Base-by-base conservation (phyloP, 768 basidiomycete species). In the Coprinopsis marcescibilis region DNA sequence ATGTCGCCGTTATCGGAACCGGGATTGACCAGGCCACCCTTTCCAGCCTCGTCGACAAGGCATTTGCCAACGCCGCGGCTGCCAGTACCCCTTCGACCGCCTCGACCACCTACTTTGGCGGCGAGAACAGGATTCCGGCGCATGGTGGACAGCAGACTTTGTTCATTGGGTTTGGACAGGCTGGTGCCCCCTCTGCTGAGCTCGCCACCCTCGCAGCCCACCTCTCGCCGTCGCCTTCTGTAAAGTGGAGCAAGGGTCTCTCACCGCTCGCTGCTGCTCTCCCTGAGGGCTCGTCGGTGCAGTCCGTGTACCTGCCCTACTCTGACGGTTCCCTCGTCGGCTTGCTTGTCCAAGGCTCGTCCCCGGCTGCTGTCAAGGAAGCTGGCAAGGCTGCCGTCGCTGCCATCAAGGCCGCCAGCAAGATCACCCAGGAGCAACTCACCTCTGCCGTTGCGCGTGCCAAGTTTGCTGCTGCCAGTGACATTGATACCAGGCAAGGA, bases 251-350 rank as follows among this genome's bases (percentile, higher is more conserved):
- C 2, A 65, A 79, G 49, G 81, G 89, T 21, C 57, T 78, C 12
- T 84, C 89, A 2, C 79, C 88, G 10, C 68, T 94, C 51, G 68
- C 85, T 8, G 65, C 77, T 44, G 66, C 69, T 42, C 61, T 85
- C 17, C 81, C 82, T n/a, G 58, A 61, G 47, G 76, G 77, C 34
- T 71, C 85, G 1, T 76, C 76, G 20, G 86, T 86, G 46, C 75
- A 84, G 61, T 65, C 84, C 10, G 80, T 96, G 44, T 78, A 89
- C 59, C 72, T 93, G 11, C 83, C 87, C 12, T 98, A 98, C 70
- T 89, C 92, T 13, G 95, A 98, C 60, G 94, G 92, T 3, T 73
- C 85, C 5, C 75, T 99, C 42, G 81, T 95, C 50, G 93, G 93
- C 49, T 66, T 96, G 47, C 65, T 90, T 44, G 70, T 97, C 27